Evolutionary conservation across 306 rosid species (phyloP).

Genomic region (Fagus sylvatica): DNA sequence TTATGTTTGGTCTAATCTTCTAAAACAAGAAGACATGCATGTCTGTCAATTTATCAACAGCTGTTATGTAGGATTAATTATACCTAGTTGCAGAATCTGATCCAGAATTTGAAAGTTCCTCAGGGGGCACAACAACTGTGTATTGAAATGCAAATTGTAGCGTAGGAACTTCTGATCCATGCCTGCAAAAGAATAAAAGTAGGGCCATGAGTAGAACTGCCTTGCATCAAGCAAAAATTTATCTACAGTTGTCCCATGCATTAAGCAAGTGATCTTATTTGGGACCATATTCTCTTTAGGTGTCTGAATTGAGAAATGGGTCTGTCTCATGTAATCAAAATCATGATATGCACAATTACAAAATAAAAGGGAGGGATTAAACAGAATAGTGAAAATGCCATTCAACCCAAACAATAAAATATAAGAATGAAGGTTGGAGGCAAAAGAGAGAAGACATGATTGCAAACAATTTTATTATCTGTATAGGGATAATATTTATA

Average conservation of each 20-base stretch:
- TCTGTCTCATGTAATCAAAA: background rate
- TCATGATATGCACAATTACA: background rate
- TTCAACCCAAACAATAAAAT: background rate
- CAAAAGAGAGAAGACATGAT: background rate
- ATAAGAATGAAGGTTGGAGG: background rate
- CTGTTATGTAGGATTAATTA: slow-evolving; percentile 23
- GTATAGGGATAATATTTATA: background rate
- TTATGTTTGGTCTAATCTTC: background rate
- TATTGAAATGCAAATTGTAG: slow-evolving; percentile 94
- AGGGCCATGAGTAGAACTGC: slow-evolving; percentile 22
- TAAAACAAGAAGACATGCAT: slow-evolving; percentile 18
- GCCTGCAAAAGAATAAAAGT: slow-evolving; percentile 43
- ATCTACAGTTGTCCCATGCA: slow-evolving; percentile 8
- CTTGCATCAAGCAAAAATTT: slow-evolving; percentile 14
- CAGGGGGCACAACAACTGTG: slow-evolving; percentile 83
- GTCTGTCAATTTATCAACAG: background rate
- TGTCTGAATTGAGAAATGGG: background rate
- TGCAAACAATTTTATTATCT: background rate
- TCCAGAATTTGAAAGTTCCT: slow-evolving; percentile 61
- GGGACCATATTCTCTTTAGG: background rate
- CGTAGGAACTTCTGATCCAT: slow-evolving; percentile 69
- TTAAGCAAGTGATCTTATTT: background rate
- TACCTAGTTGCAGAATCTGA: slow-evolving; percentile 65
- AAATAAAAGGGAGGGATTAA: background rate
- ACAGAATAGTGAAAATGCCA: background rate